These are phyloP conservation scores for Physcomitrium patens DNA, from an alignment of 225 moss, liverwort and hornwort genomes.

Conservation along the genomic window DNA sequence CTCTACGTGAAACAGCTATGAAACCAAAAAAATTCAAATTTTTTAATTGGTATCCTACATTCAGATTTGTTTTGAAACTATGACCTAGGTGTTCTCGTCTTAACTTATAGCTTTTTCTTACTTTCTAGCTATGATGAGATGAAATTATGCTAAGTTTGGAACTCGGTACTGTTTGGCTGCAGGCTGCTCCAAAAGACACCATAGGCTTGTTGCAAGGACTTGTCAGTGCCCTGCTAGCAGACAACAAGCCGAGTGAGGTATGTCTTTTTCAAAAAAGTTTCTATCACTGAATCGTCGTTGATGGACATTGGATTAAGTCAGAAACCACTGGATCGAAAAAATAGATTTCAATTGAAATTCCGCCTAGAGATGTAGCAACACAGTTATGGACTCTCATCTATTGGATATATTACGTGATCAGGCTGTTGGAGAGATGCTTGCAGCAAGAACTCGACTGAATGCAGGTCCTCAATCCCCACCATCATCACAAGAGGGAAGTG, in stretches of 20 bases:
- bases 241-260: constrained; percentile 93
- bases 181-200: constrained; percentile 76
- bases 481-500: constrained; percentile 33
- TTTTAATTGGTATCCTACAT: constrained; percentile 9
- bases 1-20: not conserved
- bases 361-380: not conserved
- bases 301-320: not conserved
- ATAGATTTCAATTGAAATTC: not conserved
- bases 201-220: constrained; percentile 77
- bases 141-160: not conserved
- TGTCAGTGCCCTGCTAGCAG: constrained; percentile 79
- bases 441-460: constrained; percentile 69
- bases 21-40: not conserved
- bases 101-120: not conserved
- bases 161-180: constrained; percentile 13
- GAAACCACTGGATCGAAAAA: not conserved
- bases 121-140: not conserved
- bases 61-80: not conserved
- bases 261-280: constrained; percentile 7
- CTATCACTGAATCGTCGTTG: not conserved
- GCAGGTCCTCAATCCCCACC: constrained; percentile 40
- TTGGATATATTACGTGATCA: constrained; percentile 26
- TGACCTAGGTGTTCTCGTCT: not conserved
- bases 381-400: not conserved
- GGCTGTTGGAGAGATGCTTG: constrained; percentile 94